A percentile compares a stretch with the other conserved stretches of the same genome.
These are phyloP conservation scores for Mucor piriformis DNA, from an alignment of 371 early-diverging fungal genomes.

Conservation along the genomic window DNA sequence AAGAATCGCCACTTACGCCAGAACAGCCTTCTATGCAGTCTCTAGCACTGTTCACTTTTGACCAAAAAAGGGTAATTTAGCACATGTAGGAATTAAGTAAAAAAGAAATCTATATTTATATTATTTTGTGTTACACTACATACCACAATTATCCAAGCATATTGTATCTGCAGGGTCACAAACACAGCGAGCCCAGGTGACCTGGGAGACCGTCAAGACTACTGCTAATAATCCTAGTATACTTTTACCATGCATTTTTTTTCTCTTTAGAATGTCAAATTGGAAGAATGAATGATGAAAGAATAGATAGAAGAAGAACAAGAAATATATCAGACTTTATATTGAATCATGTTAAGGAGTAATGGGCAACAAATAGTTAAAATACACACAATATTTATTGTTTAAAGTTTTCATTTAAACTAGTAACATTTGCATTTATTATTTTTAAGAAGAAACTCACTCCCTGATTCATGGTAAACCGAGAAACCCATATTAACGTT, in stretches of 20 bases:
- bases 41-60: slow-evolving; percentile 11
- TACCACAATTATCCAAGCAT: slow-evolving; percentile 21
- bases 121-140: slow-evolving; percentile 3
- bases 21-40: slow-evolving; percentile 15
- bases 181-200: slow-evolving; percentile 10
- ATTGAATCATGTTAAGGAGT: too few species aligned
- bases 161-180: slow-evolving; percentile 17
- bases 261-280: not conserved
- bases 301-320: not conserved
- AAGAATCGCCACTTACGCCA: not conserved
- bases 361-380: not conserved
- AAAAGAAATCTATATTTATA: not conserved
- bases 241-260: not conserved
- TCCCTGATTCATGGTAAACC: not conserved
- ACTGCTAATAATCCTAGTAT: not conserved
- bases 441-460: not conserved
- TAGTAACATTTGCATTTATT: not conserved
- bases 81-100: slow-evolving; percentile 2
- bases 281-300: not conserved
- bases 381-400: not conserved
- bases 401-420: not conserved
- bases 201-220: not conserved
- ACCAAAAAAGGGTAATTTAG: slow-evolving; percentile 6
- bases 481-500: slow-evolving; percentile 1
- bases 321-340: not conserved